Percentiles rank a stretch among this genome's conserved stretches.
Conservation (phyloP, 2,329 filamentous ascomycete species). For the Aspergillus udagawae region DNA sequence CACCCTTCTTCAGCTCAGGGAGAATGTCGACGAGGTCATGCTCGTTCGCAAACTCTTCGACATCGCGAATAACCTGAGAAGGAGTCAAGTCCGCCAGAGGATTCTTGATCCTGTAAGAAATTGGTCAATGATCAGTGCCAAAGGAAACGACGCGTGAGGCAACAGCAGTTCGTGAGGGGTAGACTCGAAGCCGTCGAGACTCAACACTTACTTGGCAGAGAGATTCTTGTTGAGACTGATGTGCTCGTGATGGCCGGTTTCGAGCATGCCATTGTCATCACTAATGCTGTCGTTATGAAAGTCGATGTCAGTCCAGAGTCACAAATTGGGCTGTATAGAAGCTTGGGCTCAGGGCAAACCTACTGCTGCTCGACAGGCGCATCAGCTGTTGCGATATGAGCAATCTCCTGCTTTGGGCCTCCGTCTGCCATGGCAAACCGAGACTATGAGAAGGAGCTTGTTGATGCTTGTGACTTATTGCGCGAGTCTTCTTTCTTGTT, state of each 20-base stretch:
- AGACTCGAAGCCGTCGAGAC: neutral
- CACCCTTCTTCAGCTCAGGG: constrained; percentile 45
- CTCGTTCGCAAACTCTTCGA: constrained; percentile 41
- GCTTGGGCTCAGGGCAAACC: neutral
- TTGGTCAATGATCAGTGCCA: neutral
- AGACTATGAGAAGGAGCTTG: neutral
- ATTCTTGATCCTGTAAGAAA: constrained; percentile 40
- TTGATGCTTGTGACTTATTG: neutral
- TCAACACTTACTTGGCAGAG: constrained; percentile 23
- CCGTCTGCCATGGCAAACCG: constrained; percentile 11
- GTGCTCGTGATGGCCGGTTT: constrained; percentile 20
- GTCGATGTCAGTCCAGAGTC: constrained; percentile 1
- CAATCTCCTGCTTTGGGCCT: constrained; percentile 5
- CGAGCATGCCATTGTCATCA: constrained; percentile 13
- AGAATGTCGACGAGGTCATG: constrained; percentile 40
- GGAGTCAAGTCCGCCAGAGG: constrained; percentile 41
- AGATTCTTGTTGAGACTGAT: constrained; percentile 26
- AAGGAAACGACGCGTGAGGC: neutral
- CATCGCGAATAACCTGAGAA: constrained; percentile 36
- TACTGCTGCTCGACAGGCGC: constrained; percentile 9
- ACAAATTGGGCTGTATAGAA: neutral
- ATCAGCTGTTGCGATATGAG: constrained; percentile 4
- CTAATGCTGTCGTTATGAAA: constrained; percentile 1
- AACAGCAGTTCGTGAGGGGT: neutral
- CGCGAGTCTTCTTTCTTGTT: neutral